phyloP scores from a whole-genome alignment of 2,329 filamentous ascomycete genomes.

The Mycocentrospora acerina region DNA sequence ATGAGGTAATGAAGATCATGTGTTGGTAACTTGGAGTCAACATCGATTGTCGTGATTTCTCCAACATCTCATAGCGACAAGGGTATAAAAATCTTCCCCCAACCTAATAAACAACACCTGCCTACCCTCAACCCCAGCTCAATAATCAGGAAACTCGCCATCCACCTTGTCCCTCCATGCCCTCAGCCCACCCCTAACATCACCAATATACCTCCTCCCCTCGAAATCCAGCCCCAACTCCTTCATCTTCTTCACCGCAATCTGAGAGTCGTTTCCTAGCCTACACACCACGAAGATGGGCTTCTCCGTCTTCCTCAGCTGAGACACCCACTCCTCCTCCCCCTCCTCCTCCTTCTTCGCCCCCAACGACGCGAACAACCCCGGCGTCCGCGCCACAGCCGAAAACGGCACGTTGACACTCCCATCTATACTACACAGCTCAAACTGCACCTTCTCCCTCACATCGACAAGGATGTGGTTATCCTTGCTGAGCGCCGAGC shows the following conservation, averaged over 20 bases:
- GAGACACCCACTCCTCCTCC: constrained; percentile 30
- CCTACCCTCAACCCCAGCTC: too few species aligned
- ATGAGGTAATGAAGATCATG: too few species aligned
- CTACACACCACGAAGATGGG: constrained; percentile 74
- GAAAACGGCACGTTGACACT: constrained; percentile 76
- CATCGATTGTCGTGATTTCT: too few species aligned
- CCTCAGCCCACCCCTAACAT: constrained; percentile 70
- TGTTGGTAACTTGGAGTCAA: too few species aligned
- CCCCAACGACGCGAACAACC: neutral
- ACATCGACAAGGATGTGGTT: constrained; percentile 74
- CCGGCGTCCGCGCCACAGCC: constrained; percentile 43
- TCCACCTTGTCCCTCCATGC: constrained; percentile 75
- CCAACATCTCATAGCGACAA: too few species aligned
- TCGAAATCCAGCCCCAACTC: constrained; percentile 57
- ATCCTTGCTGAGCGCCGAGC: constrained; percentile 28
- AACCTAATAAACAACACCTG: too few species aligned
- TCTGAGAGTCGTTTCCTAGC: constrained; percentile 76
- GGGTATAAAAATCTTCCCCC: too few species aligned
- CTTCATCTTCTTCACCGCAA: constrained; percentile 66
- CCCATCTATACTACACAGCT: constrained; percentile 72
- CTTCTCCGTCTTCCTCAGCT: constrained; percentile 35
- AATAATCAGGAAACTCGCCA: constrained; percentile 58
- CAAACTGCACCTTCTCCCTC: constrained; percentile 80
- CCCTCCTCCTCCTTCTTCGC: constrained; percentile 14
- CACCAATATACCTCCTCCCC: constrained; percentile 63